Evolutionary conservation across 2,329 filamentous ascomycete species (phyloP).

Genomic region (Cordyceps javanica): DNA sequence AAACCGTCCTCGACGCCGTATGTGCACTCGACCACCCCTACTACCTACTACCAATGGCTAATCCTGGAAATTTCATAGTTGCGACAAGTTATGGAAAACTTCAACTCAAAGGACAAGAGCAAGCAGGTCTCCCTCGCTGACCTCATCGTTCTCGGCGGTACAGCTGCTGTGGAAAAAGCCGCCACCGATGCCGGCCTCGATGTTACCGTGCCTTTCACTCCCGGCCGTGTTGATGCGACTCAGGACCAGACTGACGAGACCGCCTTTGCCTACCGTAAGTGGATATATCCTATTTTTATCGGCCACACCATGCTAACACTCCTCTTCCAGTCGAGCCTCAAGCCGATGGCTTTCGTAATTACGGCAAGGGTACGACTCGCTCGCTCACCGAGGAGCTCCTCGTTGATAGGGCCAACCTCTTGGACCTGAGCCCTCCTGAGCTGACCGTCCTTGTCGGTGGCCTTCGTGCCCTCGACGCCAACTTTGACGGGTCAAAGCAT

Average conservation of each 20-base stretch:
- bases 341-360: constrained; percentile 77
- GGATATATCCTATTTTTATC: too few species aligned
- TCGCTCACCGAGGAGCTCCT: constrained; percentile 63
- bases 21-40: constrained; percentile 43
- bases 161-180: constrained; percentile 67
- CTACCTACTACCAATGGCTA: not conserved
- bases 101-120: constrained; percentile 40
- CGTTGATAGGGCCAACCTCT: constrained; percentile 64
- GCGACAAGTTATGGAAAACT: constrained; percentile 1
- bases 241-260: constrained; percentile 65
- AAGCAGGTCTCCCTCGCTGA: constrained; percentile 74
- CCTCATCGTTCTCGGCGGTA: constrained; percentile 68
- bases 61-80: not conserved
- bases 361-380: constrained; percentile 55
- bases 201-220: constrained; percentile 62
- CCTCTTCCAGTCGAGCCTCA: constrained; percentile 51
- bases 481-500: constrained; percentile 61
- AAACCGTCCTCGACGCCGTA: constrained; percentile 54
- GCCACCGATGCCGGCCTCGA: constrained; percentile 40
- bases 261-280: constrained; percentile 48
- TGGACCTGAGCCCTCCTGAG: constrained; percentile 66
- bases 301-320: not conserved
- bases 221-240: constrained; percentile 65
- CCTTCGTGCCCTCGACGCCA: constrained; percentile 62
- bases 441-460: constrained; percentile 66